Conservation (phyloP, 441 rosid species). For the Eutrema salsugineum region DNA sequence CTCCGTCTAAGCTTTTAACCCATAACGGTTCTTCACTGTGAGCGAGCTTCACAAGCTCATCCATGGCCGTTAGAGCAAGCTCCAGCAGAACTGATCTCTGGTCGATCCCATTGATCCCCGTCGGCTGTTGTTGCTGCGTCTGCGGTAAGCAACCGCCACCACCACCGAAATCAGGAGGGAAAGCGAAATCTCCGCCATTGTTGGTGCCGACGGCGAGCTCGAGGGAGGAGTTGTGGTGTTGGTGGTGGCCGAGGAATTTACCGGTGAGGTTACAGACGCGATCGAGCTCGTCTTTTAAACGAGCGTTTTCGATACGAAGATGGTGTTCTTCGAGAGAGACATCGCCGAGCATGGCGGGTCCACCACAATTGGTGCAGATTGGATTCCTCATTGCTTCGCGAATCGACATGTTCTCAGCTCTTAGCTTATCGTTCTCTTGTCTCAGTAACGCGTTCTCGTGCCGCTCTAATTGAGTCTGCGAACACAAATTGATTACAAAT, state of each 20-base stretch:
- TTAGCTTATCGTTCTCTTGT: slow-evolving; percentile 36
- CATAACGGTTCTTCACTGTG: slow-evolving; percentile 74
- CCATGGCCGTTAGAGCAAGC: slow-evolving; percentile 83
- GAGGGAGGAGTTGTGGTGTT: slow-evolving; percentile 45
- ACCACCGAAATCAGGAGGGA: slow-evolving; percentile 32
- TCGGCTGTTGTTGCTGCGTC: not conserved
- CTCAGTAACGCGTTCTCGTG: slow-evolving; percentile 36
- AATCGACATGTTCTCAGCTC: slow-evolving; percentile 34
- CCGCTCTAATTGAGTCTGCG: slow-evolving; percentile 35
- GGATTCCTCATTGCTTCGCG: slow-evolving; percentile 38
- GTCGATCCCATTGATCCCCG: slow-evolving; percentile 25
- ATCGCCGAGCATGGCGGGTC: slow-evolving; percentile 32
- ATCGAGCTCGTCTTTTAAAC: slow-evolving; percentile 33
- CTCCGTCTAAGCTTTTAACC: slow-evolving; percentile 68
- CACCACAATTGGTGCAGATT: slow-evolving; percentile 30
- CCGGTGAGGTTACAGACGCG: slow-evolving; percentile 36
- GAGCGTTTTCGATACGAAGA: slow-evolving; percentile 38
- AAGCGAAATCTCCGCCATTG: slow-evolving; percentile 37
- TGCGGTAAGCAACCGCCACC: slow-evolving; percentile 29
- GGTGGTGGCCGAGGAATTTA: slow-evolving; percentile 32
- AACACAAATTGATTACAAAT: not conserved
- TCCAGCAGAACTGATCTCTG: slow-evolving; percentile 70
- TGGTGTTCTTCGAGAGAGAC: slow-evolving; percentile 33
- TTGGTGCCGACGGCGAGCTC: slow-evolving; percentile 71
- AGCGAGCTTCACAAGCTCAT: slow-evolving; percentile 78